Evolutionary conservation across 2,329 filamentous ascomycete genomes (phyloP).

Genomic region (Verticillium albo-atrum): DNA sequence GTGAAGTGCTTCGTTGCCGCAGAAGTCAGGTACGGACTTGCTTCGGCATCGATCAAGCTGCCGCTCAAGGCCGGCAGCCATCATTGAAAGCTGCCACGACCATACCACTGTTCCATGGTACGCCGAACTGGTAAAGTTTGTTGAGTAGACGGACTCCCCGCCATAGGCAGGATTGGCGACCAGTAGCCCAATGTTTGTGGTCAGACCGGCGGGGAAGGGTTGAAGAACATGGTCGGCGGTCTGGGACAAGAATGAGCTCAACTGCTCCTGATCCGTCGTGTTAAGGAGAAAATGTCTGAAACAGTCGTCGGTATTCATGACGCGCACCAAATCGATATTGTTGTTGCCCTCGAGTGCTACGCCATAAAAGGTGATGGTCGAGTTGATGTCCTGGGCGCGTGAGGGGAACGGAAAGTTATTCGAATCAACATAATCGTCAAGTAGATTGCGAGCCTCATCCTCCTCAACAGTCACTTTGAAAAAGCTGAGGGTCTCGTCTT

Average conservation of each 20-base stretch:
- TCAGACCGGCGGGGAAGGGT: conserved; percentile 55
- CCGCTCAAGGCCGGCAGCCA: conserved; percentile 54
- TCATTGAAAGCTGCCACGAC: conserved; percentile 62
- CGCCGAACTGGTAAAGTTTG: conserved; percentile 50
- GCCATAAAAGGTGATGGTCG: conserved; percentile 48
- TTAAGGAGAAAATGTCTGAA: conserved; percentile 62
- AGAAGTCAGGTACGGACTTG: conserved; percentile 40
- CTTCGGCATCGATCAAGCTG: conserved; percentile 49
- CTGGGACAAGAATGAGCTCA: conserved; percentile 51
- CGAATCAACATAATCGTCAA: conserved; percentile 40
- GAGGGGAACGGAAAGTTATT: conserved; percentile 9
- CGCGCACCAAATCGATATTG: conserved; percentile 42
- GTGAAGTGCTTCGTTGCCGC: conserved; percentile 36
- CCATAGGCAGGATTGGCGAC: conserved; percentile 59
- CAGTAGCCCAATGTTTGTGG: conserved; percentile 50
- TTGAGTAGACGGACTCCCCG: conserved; percentile 37
- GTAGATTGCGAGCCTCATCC: conserved; percentile 35
- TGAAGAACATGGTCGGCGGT: conserved; percentile 52
- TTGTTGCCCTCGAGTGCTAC: conserved; percentile 50
- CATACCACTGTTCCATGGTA: conserved; percentile 64
- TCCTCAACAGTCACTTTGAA: conserved; percentile 42
- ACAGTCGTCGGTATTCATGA: conserved; percentile 62
- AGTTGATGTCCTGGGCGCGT: conserved; percentile 10
- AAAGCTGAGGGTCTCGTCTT: conserved; percentile 54
- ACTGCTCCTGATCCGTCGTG: conserved; percentile 50